Evolutionary conservation across 345 rosid genomes (phyloP).

Genomic region (Rhizophora apiculata): DNA sequence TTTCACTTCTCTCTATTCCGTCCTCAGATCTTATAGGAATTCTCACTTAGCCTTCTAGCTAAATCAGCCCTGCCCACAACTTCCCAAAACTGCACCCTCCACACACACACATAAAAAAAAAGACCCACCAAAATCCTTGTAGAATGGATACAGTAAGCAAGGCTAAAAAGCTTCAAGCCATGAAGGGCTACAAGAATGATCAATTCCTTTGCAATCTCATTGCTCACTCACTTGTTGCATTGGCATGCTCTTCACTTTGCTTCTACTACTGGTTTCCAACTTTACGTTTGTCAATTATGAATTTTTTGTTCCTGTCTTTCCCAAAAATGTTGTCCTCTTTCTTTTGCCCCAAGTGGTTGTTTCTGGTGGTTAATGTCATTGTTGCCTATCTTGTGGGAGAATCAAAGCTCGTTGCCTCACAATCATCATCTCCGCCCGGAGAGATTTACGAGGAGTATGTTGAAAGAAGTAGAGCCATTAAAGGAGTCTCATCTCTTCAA

Average conservation of each 20-base stretch:
- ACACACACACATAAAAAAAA: background rate
- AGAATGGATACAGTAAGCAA: constrained; percentile 14
- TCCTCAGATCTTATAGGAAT: constrained; percentile 1
- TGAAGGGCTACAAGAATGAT: background rate
- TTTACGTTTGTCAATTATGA: constrained; percentile 19
- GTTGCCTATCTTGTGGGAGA: constrained; percentile 50
- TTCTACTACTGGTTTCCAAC: constrained; percentile 26
- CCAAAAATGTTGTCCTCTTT: constrained; percentile 26
- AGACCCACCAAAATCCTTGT: background rate
- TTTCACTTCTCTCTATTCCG: constrained; percentile 8
- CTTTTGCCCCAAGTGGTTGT: constrained; percentile 42
- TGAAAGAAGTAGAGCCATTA: constrained; percentile 21
- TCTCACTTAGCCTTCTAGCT: background rate
- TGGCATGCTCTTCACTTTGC: constrained; percentile 27
- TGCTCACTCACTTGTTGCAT: constrained; percentile 24
- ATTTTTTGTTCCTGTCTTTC: constrained; percentile 23
- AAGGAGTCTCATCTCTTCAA: constrained; percentile 9
- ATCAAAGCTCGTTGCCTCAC: constrained; percentile 28
- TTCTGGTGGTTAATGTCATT: constrained; percentile 49
- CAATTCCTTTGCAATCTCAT: constrained; percentile 18
- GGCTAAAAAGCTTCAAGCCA: constrained; percentile 18
- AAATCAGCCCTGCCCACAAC: background rate
- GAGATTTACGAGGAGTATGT: constrained; percentile 49
- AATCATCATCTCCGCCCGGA: constrained; percentile 1
- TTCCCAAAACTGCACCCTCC: background rate